Base-by-base conservation (phyloP, 768 basidiomycete species). In the Lentinula lateritia region DNA sequence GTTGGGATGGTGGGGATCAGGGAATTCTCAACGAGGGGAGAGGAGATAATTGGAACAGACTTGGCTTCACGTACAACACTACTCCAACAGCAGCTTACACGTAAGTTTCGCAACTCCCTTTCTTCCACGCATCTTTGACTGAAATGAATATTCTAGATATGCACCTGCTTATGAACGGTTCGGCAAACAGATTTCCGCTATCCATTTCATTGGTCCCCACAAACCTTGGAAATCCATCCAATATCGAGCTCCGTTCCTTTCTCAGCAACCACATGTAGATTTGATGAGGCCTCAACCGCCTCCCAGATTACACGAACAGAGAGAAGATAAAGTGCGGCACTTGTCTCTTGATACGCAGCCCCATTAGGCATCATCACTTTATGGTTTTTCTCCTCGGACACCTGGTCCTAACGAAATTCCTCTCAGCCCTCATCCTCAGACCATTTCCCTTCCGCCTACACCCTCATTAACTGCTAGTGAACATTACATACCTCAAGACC, bases 201-300 rank as follows among this genome's bases (percentile, higher is more conserved):
- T n/a, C n/a, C n/a, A n/a, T n/a, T n/a, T n/a, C n/a, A n/a, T n/a
- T n/a, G n/a, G n/a, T n/a, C n/a, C n/a, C n/a, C 85, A 92, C 73
- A 99, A 99, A 75, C 96, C 97, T 13, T 99, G 97, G 96, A 80
- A 86, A 54, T 83, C 86, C 16, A 78, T 94, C 54, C 72, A 84
- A 52, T 86, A 80, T 72, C 87, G 93, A 36, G 78, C 87, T 9
- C 87, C 92, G 1, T 83, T 79, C 39, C 75, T 79, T 53, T 71
- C 69, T 28, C 72, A 70, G 53, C 59, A 63, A 42, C 72, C 66
- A 68, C 64, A 68, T 52, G 80, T 95, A 60, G 93, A 96, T 69
- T 78, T 98, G 66, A 89, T 97, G 80, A 84, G 88, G 60, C 89
- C 84, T 4, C 70, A 71, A 54, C 73, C 67, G 61, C 65, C 66